A percentile compares a stretch with the other conserved stretches of the same genome.
phyloP scores from a whole-genome alignment of 192 early-diverging fungal species.

The Coemansia sp. region DNA sequence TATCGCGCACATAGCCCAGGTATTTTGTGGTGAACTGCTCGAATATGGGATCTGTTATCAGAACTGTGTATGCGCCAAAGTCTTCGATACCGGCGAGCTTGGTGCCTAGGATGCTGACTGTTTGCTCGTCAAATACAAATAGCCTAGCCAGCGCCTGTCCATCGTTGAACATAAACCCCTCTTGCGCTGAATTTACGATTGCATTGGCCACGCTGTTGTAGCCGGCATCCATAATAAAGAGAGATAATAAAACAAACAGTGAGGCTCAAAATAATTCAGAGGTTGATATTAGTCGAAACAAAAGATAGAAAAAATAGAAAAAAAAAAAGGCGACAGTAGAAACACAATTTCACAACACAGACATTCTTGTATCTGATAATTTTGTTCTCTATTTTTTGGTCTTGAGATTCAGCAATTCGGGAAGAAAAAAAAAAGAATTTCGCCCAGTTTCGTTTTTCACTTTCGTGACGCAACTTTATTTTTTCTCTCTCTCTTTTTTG shows the following conservation, averaged over 20 bases:
- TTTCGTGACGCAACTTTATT: no score
- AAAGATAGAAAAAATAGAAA: background rate
- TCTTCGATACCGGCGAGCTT: conserved; percentile 23
- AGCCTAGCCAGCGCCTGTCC: conserved; percentile 37
- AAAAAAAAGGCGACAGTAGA: background rate
- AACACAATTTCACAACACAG: no score
- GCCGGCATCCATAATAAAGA: conserved; percentile 19
- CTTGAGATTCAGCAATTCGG: no score
- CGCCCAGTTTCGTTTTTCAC: no score
- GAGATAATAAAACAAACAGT: conserved; percentile 1
- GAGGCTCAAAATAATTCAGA: no score
- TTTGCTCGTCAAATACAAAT: conserved; percentile 37
- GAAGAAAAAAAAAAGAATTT: no score
- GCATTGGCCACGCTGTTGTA: conserved; percentile 29
- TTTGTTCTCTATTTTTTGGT: no score
- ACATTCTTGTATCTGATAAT: no score
- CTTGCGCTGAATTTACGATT: conserved; percentile 40
- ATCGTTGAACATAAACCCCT: conserved; percentile 35
- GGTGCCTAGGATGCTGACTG: conserved; percentile 16
- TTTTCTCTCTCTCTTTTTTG: no score
- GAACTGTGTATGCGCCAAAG: conserved; percentile 35
- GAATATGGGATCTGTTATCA: conserved; percentile 22
- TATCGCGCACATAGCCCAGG: conserved; percentile 37
- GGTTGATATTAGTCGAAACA: background rate
- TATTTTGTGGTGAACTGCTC: conserved; percentile 36